These are phyloP conservation scores for Termitomyces sp. DNA, from an alignment of 768 basidiomycete species.

Conservation along the genomic window DNA sequence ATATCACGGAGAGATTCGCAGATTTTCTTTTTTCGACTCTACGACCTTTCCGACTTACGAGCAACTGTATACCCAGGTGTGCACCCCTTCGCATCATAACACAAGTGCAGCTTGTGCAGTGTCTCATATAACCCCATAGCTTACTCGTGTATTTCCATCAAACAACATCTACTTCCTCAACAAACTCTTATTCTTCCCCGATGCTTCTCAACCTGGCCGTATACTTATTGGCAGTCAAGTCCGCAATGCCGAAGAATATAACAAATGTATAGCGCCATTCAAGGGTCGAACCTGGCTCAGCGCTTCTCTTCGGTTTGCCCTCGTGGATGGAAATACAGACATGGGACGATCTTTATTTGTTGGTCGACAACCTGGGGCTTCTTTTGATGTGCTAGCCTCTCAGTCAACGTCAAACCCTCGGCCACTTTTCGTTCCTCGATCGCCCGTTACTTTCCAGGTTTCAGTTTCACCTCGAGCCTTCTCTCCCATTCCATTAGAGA, in stretches of 20 bases:
- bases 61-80: conserved; percentile 59
- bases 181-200: conserved; percentile 64
- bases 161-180: conserved; percentile 56
- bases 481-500: neutral
- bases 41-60: conserved; percentile 56
- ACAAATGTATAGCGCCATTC: conserved; percentile 42
- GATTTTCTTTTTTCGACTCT: conserved; percentile 49
- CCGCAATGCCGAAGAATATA: conserved; percentile 54
- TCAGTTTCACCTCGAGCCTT: neutral
- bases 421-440: conserved; percentile 25
- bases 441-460: neutral
- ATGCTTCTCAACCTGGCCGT: conserved; percentile 44
- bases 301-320: conserved; percentile 56
- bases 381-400: neutral
- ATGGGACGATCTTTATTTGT: neutral
- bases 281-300: conserved; percentile 47
- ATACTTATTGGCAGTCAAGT: conserved; percentile 62
- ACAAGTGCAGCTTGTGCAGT: conserved; percentile 11
- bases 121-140: conserved; percentile 35
- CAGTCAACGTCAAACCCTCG: neutral
- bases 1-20: conserved; percentile 65
- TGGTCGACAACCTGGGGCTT: conserved; percentile 2
- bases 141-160: conserved; percentile 66
- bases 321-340: conserved; percentile 43
- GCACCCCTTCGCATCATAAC: conserved; percentile 12